Percentiles rank a stretch among this genome's conserved stretches.
These are phyloP conservation scores for Millerozyma miso DNA, from an alignment of 805 yeast genomes.

Conservation along the genomic window DNA sequence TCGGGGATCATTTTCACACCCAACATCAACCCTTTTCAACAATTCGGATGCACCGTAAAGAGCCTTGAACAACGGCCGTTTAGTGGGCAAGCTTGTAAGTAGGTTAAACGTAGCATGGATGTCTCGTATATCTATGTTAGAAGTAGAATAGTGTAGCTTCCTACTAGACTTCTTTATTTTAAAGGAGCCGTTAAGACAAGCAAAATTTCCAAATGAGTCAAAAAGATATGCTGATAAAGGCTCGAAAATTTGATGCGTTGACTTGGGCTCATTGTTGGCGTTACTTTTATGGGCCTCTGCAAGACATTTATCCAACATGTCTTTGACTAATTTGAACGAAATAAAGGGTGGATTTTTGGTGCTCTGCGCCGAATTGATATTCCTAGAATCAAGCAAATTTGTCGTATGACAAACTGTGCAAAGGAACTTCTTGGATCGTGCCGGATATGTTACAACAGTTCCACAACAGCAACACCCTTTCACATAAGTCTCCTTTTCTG, in stretches of 20 bases:
- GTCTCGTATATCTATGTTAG: constrained; percentile 49
- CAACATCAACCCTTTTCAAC: constrained; percentile 42
- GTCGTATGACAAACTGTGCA: constrained; percentile 64
- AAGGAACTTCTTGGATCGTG: constrained; percentile 36
- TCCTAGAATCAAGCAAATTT: constrained; percentile 16
- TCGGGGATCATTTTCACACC: constrained; percentile 38
- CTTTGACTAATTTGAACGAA: constrained; percentile 29
- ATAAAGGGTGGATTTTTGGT: constrained; percentile 13
- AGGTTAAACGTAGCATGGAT: constrained; percentile 43
- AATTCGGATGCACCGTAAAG: constrained; percentile 48
- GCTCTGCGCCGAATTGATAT: background rate
- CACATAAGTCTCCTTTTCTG: constrained; percentile 12
- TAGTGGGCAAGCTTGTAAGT: constrained; percentile 52
- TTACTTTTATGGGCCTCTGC: constrained; percentile 9
- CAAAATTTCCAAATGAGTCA: constrained; percentile 44
- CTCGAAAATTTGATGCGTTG: constrained; percentile 35
- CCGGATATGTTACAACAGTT: constrained; percentile 27
- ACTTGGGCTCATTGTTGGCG: constrained; percentile 14
- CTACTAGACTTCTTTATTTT: constrained; percentile 20
- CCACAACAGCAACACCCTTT: constrained; percentile 38
- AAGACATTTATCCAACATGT: constrained; percentile 32
- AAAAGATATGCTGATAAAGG: constrained; percentile 49
- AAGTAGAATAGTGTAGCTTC: constrained; percentile 37
- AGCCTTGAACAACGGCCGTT: constrained; percentile 54
- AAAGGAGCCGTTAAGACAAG: constrained; percentile 55